phyloP scores from a whole-genome alignment of 2,329 filamentous ascomycete genomes.

The Diaporthe australafricana region DNA sequence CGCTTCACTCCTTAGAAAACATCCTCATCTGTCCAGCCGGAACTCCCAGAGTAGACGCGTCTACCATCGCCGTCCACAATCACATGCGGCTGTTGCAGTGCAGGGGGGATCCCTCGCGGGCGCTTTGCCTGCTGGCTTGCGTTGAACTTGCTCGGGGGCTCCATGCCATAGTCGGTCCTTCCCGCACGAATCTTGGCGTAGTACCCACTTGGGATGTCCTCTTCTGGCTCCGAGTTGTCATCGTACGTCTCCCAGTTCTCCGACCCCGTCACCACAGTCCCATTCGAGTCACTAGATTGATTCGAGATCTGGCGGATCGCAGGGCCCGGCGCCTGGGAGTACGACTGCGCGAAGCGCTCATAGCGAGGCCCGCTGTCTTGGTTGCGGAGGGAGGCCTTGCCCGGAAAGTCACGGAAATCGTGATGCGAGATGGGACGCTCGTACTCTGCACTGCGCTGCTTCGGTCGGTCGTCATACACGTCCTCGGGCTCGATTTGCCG shows the following conservation, averaged over 20 bases:
- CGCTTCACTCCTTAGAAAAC: slow-evolving; percentile 58
- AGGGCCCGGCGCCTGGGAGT: slow-evolving; percentile 55
- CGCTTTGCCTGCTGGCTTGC: slow-evolving; percentile 62
- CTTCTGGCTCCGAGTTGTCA: slow-evolving; percentile 81
- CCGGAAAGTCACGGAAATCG: slow-evolving; percentile 53
- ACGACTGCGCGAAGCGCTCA: slow-evolving; percentile 47
- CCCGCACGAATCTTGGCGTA: slow-evolving; percentile 81
- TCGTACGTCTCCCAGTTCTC: slow-evolving; percentile 99
- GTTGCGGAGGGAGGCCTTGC: slow-evolving; percentile 34
- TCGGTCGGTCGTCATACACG: slow-evolving; percentile 77
- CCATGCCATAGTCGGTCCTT: slow-evolving; percentile 47
- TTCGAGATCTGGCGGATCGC: slow-evolving; percentile 76
- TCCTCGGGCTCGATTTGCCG: slow-evolving; percentile 80
- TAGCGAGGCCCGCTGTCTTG: slow-evolving; percentile 41
- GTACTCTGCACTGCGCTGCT: slow-evolving; percentile 47
- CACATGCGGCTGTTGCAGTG: slow-evolving; percentile 56
- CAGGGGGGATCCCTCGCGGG: slow-evolving; percentile 63
- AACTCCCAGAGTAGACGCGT: slow-evolving; percentile 70
- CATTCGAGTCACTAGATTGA: slow-evolving; percentile 62
- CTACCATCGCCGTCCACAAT: slow-evolving; percentile 70
- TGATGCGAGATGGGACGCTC: slow-evolving; percentile 50
- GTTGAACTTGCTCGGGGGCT: slow-evolving; percentile 67
- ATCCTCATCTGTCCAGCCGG: slow-evolving; percentile 76
- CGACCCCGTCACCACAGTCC: slow-evolving; percentile 80
- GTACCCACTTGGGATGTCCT: slow-evolving; percentile 79